Base-by-base conservation (phyloP, 2,329 filamentous ascomycete species). In the Reticulascus tulasneorum region DNA sequence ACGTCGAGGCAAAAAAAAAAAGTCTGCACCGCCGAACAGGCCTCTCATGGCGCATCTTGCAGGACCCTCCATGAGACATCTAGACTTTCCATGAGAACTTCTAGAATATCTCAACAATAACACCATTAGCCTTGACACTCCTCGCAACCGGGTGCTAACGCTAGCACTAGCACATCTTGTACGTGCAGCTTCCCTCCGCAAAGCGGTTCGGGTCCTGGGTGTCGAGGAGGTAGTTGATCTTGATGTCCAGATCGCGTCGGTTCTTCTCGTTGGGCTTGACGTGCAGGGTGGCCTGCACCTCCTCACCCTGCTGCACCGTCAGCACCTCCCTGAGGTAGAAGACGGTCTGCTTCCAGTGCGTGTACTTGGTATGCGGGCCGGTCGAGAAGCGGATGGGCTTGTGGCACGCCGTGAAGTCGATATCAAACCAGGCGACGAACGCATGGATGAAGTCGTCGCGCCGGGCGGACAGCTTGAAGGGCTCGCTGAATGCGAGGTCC, bases 281-380 rank as follows among this genome's bases (percentile, higher is more conserved):
- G 46, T 79, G 74, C 25, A 98, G 69, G 21, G 74, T 70, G 54
- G 87, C 86, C 42, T 70, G 66, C 42, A 98, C 74, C 54, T 78
- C 73, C 71, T 98, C 93, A 38, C 84, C 88, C 56, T 87, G 76
- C 63, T 94, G 84, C 23, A 95, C 89, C 13, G 90, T 97, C 47
- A 98, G 71, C 22, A 95, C 86, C 51, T 98, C 90, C 55, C 86
- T 80, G 46, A 98, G 75, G 69, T 98, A 98, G 71, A 98, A 97
- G 45, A 98, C 93, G 10, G 93, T 98, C 73, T 98, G 93, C 73
- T 98, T 98, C 93, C 93, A 98, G 76, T 98, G 93, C 13, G 93
- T 98, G 71, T 97, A 97, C 71, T 96, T 97, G 53, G 91, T 94
- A 68, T 97, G 93, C 19, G 93, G 93, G 16, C 93, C 93, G 13